Base-by-base conservation (phyloP, 2,329 filamentous ascomycete species). In the Furcasterigmium furcatum region DNA sequence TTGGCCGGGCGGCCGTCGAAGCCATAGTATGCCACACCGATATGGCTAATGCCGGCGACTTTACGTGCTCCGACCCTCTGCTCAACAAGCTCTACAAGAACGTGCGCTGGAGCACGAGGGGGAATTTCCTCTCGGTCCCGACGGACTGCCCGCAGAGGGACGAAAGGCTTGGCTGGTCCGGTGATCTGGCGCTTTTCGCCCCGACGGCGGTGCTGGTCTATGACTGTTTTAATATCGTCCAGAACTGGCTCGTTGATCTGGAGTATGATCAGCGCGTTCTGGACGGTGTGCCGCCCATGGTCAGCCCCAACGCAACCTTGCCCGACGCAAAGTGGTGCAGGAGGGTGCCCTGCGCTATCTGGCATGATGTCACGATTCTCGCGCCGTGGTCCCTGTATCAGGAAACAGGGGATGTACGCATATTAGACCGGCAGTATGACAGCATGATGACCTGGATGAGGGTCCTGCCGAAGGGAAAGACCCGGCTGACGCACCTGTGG, bases 251-350 rank as follows among this genome's bases (percentile, higher is more conserved):
- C 2, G 32, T 14, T 13, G 48, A 50, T 20, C 27, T 50, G 4
- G 39, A 20, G 6, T 55, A 46, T n/a, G 60, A 62, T 25, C 53
- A 55, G 41, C 34, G 53, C 1, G 69, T 67, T 27, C 65, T 68
- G 30, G 55, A 46, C 19, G 54, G 63, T n/a, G 52, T 66, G 2
- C 58, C 62, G 5, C 57, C 67, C 2, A 53, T 66, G 12, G 53
- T 70, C 3, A 41, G 56, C 0, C 58, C 58, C 1, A 52, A 58
- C 8, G 50, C 61, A 12, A 58, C 60, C 4, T 48, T 27, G 6
- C 30, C 21, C 13, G 24, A 46, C 13, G 12, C 14, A 21, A 44
- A 10, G 38, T 56, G 24, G 54, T 49, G 4, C 12, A 47, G 5
- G 25, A 49, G 19, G 45, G 48, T 44, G 8, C 50, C 64, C 7